Percentiles rank a stretch among this genome's conserved stretches.
Evolutionary conservation across 1,139 yeast species (phyloP).

Genomic region (Arxiozyma telluris): DNA sequence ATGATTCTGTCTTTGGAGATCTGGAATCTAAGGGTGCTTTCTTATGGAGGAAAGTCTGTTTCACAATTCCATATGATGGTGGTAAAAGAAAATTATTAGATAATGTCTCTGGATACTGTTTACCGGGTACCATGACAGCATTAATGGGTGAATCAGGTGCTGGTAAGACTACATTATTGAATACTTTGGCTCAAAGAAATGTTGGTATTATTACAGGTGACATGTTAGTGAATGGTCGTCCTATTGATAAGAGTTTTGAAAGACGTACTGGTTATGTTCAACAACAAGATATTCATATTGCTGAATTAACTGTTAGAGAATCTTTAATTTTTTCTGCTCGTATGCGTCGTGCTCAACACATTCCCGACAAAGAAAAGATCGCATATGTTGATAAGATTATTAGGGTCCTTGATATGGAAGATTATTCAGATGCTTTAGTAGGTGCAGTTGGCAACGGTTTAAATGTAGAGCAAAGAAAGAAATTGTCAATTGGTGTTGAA

Average conservation of each 20-base stretch:
- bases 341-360: conserved; percentile 41
- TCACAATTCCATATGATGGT: conserved; percentile 32
- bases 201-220: conserved; percentile 51
- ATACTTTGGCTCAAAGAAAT: conserved; percentile 46
- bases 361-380: conserved; percentile 41
- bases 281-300: conserved; percentile 51
- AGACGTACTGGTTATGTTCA: conserved; percentile 55
- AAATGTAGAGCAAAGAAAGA: conserved; percentile 56
- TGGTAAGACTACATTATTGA: conserved; percentile 58
- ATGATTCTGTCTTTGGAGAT: conserved; percentile 18
- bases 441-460: conserved; percentile 46
- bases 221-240: conserved; percentile 46
- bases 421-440: conserved; percentile 50
- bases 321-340: conserved; percentile 47
- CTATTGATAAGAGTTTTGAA: conserved; percentile 41
- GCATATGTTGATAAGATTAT: conserved; percentile 46
- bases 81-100: conserved; percentile 37
- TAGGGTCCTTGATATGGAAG: conserved; percentile 42
- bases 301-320: conserved; percentile 47
- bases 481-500: conserved; percentile 50
- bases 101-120: conserved; percentile 46
- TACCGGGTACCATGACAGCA: conserved; percentile 49
- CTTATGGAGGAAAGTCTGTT: conserved; percentile 38
- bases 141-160: conserved; percentile 71
- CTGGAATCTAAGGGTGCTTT: conserved; percentile 28